Percentiles rank a stretch among this genome's conserved stretches.
phyloP scores from a whole-genome alignment of 495 filamentous ascomycete genomes.

The Xeromyces bisporus region DNA sequence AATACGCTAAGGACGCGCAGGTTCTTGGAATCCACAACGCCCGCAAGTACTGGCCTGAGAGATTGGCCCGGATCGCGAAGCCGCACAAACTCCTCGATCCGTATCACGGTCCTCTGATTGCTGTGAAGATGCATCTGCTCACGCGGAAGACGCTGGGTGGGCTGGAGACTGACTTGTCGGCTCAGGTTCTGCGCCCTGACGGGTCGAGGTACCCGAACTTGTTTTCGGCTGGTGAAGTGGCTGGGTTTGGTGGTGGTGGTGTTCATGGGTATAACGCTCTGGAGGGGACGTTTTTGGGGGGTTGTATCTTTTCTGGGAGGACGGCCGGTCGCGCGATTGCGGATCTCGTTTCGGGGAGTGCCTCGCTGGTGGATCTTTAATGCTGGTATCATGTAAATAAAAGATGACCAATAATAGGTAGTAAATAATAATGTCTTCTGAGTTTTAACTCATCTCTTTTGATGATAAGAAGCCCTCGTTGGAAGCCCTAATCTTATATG shows the following conservation, averaged over 20 bases:
- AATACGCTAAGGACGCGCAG: constrained; percentile 35
- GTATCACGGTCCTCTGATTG: neutral
- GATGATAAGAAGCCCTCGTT: too few relatives aligned
- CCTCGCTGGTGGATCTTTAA: neutral
- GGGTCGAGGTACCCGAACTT: constrained; percentile 27
- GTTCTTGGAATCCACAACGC: constrained; percentile 33
- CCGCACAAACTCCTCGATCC: constrained; percentile 30
- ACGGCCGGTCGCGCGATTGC: constrained; percentile 22
- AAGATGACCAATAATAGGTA: too few relatives aligned
- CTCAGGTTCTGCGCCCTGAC: constrained; percentile 27
- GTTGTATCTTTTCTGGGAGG: constrained; percentile 34
- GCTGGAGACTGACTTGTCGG: constrained; percentile 31
- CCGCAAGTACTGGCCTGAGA: constrained; percentile 31
- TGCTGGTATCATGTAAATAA: too few relatives aligned
- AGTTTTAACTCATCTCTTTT: too few relatives aligned
- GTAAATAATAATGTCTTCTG: too few relatives aligned
- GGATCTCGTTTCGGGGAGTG: constrained; percentile 1
- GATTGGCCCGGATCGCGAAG: constrained; percentile 20
- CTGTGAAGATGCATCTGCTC: neutral
- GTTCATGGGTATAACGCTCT: constrained; percentile 34
- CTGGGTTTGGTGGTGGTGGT: constrained; percentile 36
- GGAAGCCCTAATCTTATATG: too few relatives aligned
- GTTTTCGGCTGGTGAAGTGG: constrained; percentile 36
- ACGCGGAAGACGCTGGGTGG: constrained; percentile 1
- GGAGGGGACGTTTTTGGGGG: constrained; percentile 32